Evolutionary conservation across 805 yeast species (phyloP).

Genomic region (Jamesozyma piceae): DNA sequence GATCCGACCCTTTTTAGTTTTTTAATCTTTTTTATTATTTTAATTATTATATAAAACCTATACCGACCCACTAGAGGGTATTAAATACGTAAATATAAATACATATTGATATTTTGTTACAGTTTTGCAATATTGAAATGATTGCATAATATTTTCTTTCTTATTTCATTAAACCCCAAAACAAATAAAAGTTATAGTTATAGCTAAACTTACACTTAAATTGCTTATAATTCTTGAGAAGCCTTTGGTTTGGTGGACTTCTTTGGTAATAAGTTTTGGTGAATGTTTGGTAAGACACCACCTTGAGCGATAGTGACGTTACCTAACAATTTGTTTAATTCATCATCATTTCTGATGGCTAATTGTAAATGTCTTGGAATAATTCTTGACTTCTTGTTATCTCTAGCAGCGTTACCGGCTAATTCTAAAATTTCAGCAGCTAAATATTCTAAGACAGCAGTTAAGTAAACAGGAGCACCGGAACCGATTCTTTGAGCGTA

Average conservation of each 20-base stretch:
- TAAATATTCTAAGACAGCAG: no score
- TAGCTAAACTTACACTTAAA: no score
- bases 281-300: constrained; percentile 98
- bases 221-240: constrained; percentile 58
- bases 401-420: constrained; percentile 99
- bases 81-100: no score
- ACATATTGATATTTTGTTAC: no score
- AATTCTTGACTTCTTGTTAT: constrained; percentile 97
- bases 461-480: no score
- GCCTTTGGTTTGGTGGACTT: constrained; percentile 55
- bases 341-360: constrained; percentile 98
- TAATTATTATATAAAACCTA: no score
- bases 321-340: constrained; percentile 84
- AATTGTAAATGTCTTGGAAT: constrained; percentile 97
- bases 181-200: no score
- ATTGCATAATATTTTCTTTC: no score
- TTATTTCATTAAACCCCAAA: no score
- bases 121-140: no score
- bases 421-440: constrained; percentile 97
- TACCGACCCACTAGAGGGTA: no score
- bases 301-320: constrained; percentile 97
- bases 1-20: background rate
- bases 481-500: constrained; percentile 98
- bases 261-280: constrained; percentile 82
- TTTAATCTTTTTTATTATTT: no score